These are phyloP conservation scores for Wickerhamomyces ciferrii DNA, from an alignment of 805 yeast species.

Conservation along the genomic window DNA sequence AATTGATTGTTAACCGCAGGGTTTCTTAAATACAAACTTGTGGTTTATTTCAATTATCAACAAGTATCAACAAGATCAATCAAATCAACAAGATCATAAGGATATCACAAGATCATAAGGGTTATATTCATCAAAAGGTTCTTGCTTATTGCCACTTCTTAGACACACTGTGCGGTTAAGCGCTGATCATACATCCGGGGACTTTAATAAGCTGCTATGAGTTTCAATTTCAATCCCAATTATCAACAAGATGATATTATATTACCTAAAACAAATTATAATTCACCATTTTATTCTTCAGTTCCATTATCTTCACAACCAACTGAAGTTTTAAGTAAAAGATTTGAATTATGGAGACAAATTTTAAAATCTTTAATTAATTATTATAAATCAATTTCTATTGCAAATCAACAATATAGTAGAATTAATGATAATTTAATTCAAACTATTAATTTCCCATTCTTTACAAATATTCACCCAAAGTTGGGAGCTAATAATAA, in stretches of 20 bases:
- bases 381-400: constrained; percentile 72
- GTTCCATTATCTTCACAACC: constrained; percentile 66
- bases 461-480: constrained; percentile 21
- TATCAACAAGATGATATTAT: constrained; percentile 10
- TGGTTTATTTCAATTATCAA: too few relatives aligned
- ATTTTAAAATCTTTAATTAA: constrained; percentile 69
- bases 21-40: too few relatives aligned
- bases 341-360: constrained; percentile 84
- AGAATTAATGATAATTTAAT: constrained; percentile 76
- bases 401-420: constrained; percentile 81
- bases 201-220: background rate
- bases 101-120: too few relatives aligned
- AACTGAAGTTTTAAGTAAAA: constrained; percentile 74
- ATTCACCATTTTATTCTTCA: constrained; percentile 36
- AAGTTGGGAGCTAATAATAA: constrained; percentile 9
- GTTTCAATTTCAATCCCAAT: background rate
- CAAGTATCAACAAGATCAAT: too few relatives aligned
- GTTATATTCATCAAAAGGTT: too few relatives aligned
- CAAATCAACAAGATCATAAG: too few relatives aligned
- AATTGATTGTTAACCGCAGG: too few relatives aligned
- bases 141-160: too few relatives aligned
- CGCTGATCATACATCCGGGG: background rate
- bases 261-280: constrained; percentile 15
- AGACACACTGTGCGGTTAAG: background rate
- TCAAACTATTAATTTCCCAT: constrained; percentile 58